Evolutionary conservation across 139 green algal genomes (phyloP), one percentile per base, ranked within the genome.

Genomic region (Asterochloris sp.): DNA sequence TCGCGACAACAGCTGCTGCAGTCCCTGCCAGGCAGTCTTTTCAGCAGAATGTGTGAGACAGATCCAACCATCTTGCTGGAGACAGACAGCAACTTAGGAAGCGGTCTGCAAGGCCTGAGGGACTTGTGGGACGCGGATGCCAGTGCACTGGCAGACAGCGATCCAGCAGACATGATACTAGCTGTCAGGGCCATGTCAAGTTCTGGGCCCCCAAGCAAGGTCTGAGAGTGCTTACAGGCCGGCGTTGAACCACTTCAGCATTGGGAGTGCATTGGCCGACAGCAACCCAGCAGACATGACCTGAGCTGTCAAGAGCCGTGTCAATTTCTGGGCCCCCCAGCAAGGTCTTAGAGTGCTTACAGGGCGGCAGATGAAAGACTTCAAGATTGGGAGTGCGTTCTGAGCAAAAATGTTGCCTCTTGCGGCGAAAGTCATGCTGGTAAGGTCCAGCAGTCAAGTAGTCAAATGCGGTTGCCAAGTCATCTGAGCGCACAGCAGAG

Each of bases 31-130:
- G 84, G 84, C 27, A 82, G 74, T 0, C 62, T 87, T 67, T 81
- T 85, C 54, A 82, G 87, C 66, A 54, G 62, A 21, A 87, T 88
- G 71, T 86, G 87, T 17, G 61, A 88, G 62, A 69, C 75, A 17
- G 84, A 88, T 23, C 84, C 84, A 9, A 78, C 82, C 21, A 82
- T 88, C 15, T 23, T 88, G 13, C 84, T 87, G 78, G 84, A 88
- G 23, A 67, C 66, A 23, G 28, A 63, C 14, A 74, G 87, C 24
- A 73, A 61, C 38, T 54, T 88, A 24, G 62, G 47, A 2, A 74
- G 26, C 19, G 84, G 84, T 10, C 17, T 88, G 47, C 83, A 66
- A 61, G 73, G 54, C 47, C 79, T 88, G 81, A 54, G 66, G 61
- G 82, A 87, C 26, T 67, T 88, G 63, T 88, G 84, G 84, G 68